phyloP scores from a whole-genome alignment of 805 yeast species.

The Kodamaea kakaduensis region DNA sequence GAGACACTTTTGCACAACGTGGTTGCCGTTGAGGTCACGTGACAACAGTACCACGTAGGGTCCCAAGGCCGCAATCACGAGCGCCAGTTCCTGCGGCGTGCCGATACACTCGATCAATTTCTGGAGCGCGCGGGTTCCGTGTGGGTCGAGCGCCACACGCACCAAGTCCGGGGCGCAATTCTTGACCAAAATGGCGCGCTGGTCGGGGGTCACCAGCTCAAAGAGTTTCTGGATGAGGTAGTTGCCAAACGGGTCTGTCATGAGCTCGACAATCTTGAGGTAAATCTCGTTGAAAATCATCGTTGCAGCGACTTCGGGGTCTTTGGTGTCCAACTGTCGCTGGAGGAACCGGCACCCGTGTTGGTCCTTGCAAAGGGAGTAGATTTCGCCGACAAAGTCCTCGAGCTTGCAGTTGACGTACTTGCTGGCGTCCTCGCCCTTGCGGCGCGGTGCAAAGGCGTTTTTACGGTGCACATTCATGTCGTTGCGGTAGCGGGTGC shows the following conservation, averaged over 20 bases:
- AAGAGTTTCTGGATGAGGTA: constrained; percentile 87
- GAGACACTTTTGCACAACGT: constrained; percentile 89
- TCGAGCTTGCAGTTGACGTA: constrained; percentile 63
- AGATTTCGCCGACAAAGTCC: constrained; percentile 70
- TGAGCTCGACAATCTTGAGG: constrained; percentile 74
- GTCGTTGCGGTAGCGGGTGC: constrained; percentile 10
- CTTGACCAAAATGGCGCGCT: constrained; percentile 64
- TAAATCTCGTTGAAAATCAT: constrained; percentile 79
- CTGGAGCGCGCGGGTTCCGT: constrained; percentile 94
- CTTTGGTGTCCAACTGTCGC: constrained; percentile 68
- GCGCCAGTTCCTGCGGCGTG: constrained; percentile 64
- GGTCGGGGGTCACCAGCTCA: constrained; percentile 67
- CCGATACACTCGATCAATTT: constrained; percentile 80
- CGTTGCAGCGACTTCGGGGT: constrained; percentile 50
- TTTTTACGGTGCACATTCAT: constrained; percentile 43
- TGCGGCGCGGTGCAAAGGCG: constrained; percentile 32
- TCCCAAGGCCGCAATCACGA: constrained; percentile 56
- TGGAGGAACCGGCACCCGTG: constrained; percentile 95
- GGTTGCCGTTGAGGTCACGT: constrained; percentile 92
- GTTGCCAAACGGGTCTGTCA: constrained; percentile 97
- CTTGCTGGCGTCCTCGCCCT: constrained; percentile 67
- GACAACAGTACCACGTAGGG: constrained; percentile 76
- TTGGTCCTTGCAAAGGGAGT: constrained; percentile 85
- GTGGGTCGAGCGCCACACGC: constrained; percentile 83
- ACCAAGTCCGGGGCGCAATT: constrained; percentile 72